phyloP scores from a whole-genome alignment of 176 grass and related monocot genomes.

The Alloteropsis semialata region DNA sequence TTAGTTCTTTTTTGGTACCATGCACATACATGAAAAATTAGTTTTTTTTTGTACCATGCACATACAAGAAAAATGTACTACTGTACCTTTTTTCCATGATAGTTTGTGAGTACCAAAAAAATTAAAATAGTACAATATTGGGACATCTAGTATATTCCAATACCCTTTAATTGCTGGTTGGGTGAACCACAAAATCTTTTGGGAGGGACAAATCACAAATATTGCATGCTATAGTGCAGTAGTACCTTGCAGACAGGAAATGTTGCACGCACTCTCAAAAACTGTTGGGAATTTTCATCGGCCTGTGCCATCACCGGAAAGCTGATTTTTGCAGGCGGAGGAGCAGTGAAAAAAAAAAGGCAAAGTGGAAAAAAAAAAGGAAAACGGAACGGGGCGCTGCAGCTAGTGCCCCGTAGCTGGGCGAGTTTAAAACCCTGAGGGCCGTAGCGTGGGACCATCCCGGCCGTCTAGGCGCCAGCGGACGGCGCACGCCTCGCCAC shows the following conservation, averaged over 20 bases:
- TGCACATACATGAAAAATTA: not conserved
- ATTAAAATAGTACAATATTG: not conserved
- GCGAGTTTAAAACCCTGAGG: slow-evolving; percentile 24
- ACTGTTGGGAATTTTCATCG: slow-evolving; percentile 16
- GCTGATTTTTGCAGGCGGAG: slow-evolving; percentile 4
- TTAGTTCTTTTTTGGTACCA: not conserved
- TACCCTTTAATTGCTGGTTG: not conserved
- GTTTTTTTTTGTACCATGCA: not conserved
- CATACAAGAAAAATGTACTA: not conserved
- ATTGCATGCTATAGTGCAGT: not conserved
- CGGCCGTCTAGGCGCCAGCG: slow-evolving; percentile 33
- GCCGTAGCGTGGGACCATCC: slow-evolving; percentile 35
- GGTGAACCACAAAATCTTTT: not conserved
- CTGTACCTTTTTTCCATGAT: not conserved
- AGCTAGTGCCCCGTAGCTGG: not conserved
- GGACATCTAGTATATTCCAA: not conserved
- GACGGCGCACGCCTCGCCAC: slow-evolving; percentile 41
- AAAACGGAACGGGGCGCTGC: slow-evolving; percentile 3
- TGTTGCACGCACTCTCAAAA: slow-evolving; percentile 33
- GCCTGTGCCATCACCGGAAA: slow-evolving; percentile 10
- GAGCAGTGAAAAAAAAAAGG: not conserved
- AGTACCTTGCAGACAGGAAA: slow-evolving; percentile 8
- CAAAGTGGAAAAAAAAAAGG: not conserved
- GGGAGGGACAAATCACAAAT: not conserved
- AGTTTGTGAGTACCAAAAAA: not conserved